Conservation (phyloP, 2,329 filamentous ascomycete species). For the Aspergillus costaricaensis region DNA sequence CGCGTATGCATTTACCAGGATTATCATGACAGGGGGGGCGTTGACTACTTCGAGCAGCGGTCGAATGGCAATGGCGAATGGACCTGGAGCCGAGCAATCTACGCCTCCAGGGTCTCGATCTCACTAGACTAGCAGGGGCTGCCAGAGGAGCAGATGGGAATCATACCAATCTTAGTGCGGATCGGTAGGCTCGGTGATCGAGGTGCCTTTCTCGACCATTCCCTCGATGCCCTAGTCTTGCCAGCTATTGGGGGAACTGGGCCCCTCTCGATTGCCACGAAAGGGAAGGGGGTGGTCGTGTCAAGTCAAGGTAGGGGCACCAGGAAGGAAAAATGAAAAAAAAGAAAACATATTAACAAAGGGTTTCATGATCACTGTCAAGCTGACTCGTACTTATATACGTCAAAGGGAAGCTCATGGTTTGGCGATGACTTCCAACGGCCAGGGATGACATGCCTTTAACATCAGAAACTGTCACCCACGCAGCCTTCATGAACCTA, state of each 20-base stretch:
- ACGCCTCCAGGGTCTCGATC: conserved; percentile 5
- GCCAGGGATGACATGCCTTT: conserved; percentile 1
- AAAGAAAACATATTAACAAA: background rate
- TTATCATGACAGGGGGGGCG: conserved; percentile 14
- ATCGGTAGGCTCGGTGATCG: background rate
- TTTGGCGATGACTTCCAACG: background rate
- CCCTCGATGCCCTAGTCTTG: background rate
- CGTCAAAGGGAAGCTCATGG: background rate
- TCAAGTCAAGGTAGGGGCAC: background rate
- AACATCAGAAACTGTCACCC: background rate
- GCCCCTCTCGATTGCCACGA: conserved; percentile 1
- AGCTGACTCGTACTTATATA: background rate
- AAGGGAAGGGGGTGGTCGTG: background rate
- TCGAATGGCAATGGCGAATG: conserved; percentile 9
- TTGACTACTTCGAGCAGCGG: conserved; percentile 11
- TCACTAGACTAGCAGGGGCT: conserved; percentile 6
- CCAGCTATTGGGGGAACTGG: background rate
- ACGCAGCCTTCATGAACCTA: conserved; percentile 3
- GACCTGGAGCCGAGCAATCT: background rate
- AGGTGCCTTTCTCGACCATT: background rate
- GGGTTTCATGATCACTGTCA: background rate
- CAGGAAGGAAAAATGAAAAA: background rate
- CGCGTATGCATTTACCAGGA: conserved; percentile 16
- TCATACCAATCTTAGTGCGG: background rate
- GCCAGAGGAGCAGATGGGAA: conserved; percentile 5